These are phyloP conservation scores for Phytophthora syringae DNA, from an alignment of 352 stramenopile species.

Conservation along the genomic window DNA sequence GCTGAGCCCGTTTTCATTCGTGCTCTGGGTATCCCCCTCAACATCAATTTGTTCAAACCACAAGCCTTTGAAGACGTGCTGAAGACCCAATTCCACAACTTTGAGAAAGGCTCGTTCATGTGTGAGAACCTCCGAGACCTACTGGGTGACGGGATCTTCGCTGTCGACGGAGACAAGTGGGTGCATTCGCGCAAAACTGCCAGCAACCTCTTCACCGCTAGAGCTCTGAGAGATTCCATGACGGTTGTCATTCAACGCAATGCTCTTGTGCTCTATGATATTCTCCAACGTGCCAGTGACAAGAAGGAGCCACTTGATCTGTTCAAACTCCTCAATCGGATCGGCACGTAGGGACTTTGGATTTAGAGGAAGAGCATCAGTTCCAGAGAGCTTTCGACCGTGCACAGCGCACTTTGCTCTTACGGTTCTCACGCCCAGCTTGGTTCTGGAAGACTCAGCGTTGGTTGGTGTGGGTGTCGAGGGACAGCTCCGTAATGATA, in stretches of 20 bases:
- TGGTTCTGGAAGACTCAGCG: conserved; percentile 55
- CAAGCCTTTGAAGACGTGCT: conserved; percentile 55
- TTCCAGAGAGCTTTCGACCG: conserved; percentile 64
- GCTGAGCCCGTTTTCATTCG: conserved; percentile 33
- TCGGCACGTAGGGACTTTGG: conserved; percentile 69
- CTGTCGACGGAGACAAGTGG: conserved; percentile 59
- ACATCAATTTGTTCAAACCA: conserved; percentile 40
- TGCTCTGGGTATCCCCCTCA: conserved; percentile 39
- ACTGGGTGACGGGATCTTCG: conserved; percentile 73
- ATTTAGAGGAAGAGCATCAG: conserved; percentile 50
- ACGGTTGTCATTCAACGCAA: conserved; percentile 36
- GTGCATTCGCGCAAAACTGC: conserved; percentile 75
- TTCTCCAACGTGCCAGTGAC: conserved; percentile 18
- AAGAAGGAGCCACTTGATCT: conserved; percentile 36
- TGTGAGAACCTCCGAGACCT: conserved; percentile 44
- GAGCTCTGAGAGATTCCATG: conserved; percentile 47
- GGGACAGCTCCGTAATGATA: conserved; percentile 32
- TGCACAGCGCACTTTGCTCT: conserved; percentile 30
- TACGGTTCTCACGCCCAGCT: conserved; percentile 42
- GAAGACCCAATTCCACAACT: conserved; percentile 68
- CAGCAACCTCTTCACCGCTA: conserved; percentile 84
- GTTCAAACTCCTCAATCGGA: conserved; percentile 45
- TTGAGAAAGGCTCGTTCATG: conserved; percentile 60
- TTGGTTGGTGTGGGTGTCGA: conserved; percentile 39
- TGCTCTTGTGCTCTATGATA: conserved; percentile 14